phyloP scores from a whole-genome alignment of 345 rosid species.

The Hirschfeldia incana region DNA sequence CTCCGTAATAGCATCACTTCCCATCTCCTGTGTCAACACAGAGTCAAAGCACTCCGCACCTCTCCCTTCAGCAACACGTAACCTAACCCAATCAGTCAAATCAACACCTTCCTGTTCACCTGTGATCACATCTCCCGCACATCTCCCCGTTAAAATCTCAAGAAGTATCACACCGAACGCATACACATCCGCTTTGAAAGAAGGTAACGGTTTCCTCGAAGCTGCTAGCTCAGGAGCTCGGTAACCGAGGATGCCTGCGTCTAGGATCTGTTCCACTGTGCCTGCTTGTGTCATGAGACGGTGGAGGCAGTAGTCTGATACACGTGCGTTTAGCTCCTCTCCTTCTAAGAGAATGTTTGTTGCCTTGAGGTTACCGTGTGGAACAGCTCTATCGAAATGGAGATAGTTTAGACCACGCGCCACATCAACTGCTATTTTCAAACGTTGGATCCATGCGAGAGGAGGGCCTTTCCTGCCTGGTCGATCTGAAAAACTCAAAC shows the following conservation, averaged over 20 bases:
- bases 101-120: conserved; percentile 79
- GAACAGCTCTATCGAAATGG: conserved; percentile 96
- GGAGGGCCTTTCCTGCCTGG: conserved; percentile 94
- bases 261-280: conserved; percentile 86
- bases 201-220: conserved; percentile 84
- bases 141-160: conserved; percentile 84
- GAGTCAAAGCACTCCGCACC: conserved; percentile 75
- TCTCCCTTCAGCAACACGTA: conserved; percentile 60
- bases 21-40: conserved; percentile 52
- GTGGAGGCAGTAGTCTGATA: conserved; percentile 94
- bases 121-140: conserved; percentile 90
- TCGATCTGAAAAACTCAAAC: conserved; percentile 57
- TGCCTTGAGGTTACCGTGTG: conserved; percentile 95
- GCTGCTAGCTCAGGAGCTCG: conserved; percentile 93
- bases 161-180: conserved; percentile 84
- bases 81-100: conserved; percentile 80
- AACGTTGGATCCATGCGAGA: conserved; percentile 77
- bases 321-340: conserved; percentile 86
- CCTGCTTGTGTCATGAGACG: conserved; percentile 97
- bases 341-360: conserved; percentile 88
- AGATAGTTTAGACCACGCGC: conserved; percentile 99
- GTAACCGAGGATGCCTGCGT: conserved; percentile 91
- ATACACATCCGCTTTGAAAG: conserved; percentile 93
- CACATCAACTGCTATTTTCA: conserved; percentile 90
- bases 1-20: conserved; percentile 56